Conservation (phyloP, 352 stramenopile species). For the Globisporangium mamillatum region DNA sequence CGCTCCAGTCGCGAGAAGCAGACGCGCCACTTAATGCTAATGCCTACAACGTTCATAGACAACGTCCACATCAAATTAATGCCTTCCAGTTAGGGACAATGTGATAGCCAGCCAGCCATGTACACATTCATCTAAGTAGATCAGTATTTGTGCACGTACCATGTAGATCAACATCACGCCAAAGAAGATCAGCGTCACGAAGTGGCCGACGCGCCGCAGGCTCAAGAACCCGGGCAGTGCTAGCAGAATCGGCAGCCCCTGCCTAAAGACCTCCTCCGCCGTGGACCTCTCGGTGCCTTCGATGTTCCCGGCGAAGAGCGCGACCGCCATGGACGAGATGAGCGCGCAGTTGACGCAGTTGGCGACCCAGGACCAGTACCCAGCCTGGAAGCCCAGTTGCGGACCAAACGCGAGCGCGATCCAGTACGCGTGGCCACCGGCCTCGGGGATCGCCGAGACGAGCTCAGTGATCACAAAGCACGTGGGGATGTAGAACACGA, state of each 20-base stretch:
- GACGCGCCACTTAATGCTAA: constrained; percentile 37
- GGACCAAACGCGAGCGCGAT: constrained; percentile 62
- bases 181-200: constrained; percentile 27
- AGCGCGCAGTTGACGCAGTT: constrained; percentile 76
- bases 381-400: constrained; percentile 66
- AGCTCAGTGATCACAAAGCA: constrained; percentile 49
- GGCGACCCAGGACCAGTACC: constrained; percentile 82
- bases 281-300: constrained; percentile 21
- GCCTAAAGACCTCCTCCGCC: constrained; percentile 39
- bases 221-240: constrained; percentile 46
- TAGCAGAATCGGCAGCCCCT: constrained; percentile 49
- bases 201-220: constrained; percentile 34
- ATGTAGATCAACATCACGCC: constrained; percentile 38
- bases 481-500: constrained; percentile 53
- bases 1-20: constrained; percentile 31
- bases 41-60: constrained; percentile 14
- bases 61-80: background rate
- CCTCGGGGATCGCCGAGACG: constrained; percentile 40
- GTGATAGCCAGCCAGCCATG: background rate
- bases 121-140: background rate
- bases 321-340: constrained; percentile 53
- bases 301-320: constrained; percentile 22
- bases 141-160: constrained; percentile 20
- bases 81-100: background rate
- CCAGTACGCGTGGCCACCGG: constrained; percentile 65